These are phyloP conservation scores for Yamadazyma jaroonii DNA, from an alignment of 1,139 yeast genomes.

Conservation along the genomic window DNA sequence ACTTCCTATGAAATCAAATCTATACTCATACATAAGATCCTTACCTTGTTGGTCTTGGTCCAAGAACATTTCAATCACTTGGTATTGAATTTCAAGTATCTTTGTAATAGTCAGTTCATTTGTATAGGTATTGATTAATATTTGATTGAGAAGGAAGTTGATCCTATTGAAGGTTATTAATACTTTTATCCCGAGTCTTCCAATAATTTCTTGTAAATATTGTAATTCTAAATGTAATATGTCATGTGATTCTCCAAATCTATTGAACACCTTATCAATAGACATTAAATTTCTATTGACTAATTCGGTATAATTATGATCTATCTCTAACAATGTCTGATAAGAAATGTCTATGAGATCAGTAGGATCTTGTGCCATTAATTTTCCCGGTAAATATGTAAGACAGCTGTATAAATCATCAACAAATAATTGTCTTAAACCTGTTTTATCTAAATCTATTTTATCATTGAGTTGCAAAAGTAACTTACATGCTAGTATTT, in stretches of 20 bases:
- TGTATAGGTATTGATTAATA: constrained; percentile 25
- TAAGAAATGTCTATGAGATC: constrained; percentile 20
- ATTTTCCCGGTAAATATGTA: constrained; percentile 42
- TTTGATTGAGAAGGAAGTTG: constrained; percentile 26
- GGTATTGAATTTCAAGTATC: constrained; percentile 19
- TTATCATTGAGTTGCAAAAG: constrained; percentile 20
- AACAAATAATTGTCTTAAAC: constrained; percentile 41
- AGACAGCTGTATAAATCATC: constrained; percentile 39
- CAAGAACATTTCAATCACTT: constrained; percentile 12
- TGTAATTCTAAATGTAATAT: constrained; percentile 8
- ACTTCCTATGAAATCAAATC: constrained; percentile 33
- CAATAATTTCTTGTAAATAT: constrained; percentile 6
- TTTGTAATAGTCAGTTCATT: constrained; percentile 11
- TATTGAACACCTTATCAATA: constrained; percentile 14
- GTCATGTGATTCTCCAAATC: constrained; percentile 9
- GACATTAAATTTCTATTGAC: constrained; percentile 11
- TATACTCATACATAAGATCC: constrained; percentile 23
- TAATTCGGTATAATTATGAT: constrained; percentile 9
- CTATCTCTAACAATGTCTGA: constrained; percentile 5
- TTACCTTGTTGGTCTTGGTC: constrained; percentile 17
- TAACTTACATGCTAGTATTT: constrained; percentile 42
- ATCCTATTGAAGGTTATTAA: constrained; percentile 28
- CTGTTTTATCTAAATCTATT: constrained; percentile 31
- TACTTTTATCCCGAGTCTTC: constrained; percentile 8
- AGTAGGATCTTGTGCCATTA: constrained; percentile 26